phyloP scores from a whole-genome alignment of 2,329 filamentous ascomycete genomes.

The Whalleya microplaca region DNA sequence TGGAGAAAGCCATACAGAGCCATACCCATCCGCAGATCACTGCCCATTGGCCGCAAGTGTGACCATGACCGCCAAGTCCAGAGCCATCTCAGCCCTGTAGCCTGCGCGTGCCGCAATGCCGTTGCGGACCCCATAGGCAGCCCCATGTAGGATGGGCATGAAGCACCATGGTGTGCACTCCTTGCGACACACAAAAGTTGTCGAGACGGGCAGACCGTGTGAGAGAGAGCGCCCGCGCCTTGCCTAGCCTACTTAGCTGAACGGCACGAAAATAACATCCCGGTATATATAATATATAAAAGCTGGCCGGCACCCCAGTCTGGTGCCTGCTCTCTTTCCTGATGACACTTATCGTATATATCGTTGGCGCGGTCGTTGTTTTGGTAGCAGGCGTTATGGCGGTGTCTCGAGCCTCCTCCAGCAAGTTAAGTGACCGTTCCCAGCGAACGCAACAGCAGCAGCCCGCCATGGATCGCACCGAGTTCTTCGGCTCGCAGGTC shows the following conservation, averaged over 20 bases:
- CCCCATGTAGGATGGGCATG: not conserved
- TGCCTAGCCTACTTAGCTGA: conserved; percentile 8
- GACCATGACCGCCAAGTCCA: conserved; percentile 6
- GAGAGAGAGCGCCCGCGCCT: too few relatives aligned
- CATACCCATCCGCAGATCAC: not conserved
- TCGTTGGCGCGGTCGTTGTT: conserved; percentile 8
- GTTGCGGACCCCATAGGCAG: conserved; percentile 13
- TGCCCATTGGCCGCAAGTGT: conserved; percentile 15
- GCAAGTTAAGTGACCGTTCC: too few relatives aligned
- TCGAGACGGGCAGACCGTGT: conserved; percentile 1
- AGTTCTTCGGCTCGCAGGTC: conserved; percentile 63
- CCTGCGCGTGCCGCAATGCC: conserved; percentile 2
- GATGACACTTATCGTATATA: conserved; percentile 15
- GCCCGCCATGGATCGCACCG: conserved; percentile 39
- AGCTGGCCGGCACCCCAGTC: conserved; percentile 10
- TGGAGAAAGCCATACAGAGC: conserved; percentile 5
- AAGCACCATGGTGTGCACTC: not conserved
- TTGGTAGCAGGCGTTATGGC: conserved; percentile 22
- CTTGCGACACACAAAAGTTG: conserved; percentile 8
- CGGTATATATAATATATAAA: conserved; percentile 17
- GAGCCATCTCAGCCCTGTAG: conserved; percentile 21
- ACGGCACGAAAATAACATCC: conserved; percentile 13
- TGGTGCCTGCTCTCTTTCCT: conserved; percentile 7
- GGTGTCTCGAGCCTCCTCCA: conserved; percentile 13
- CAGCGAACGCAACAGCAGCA: conserved; percentile 4